Conservation (phyloP, 2,329 filamentous ascomycete species). For the Phoma herbarum region DNA sequence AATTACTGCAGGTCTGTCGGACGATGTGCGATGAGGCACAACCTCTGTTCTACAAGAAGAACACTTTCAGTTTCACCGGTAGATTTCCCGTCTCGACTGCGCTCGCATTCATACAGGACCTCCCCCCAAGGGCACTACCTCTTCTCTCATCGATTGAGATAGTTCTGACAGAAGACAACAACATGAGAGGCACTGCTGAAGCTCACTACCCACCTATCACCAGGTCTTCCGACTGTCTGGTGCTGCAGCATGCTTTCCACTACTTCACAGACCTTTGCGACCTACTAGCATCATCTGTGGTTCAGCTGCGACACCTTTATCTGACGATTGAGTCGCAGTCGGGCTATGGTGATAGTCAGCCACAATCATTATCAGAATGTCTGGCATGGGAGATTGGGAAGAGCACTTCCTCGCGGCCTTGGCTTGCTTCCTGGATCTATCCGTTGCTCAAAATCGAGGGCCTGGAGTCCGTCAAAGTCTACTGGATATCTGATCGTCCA, state of each 20-base stretch:
- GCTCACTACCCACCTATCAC: slow-evolving; percentile 27
- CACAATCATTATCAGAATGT: slow-evolving; percentile 21
- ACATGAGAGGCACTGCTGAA: slow-evolving; percentile 25
- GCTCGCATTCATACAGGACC: slow-evolving; percentile 35
- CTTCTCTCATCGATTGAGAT: slow-evolving; percentile 30
- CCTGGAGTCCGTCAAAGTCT: slow-evolving; percentile 26
- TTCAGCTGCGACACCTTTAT: slow-evolving; percentile 27
- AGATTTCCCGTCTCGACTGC: slow-evolving; percentile 36
- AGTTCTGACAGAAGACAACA: slow-evolving; percentile 30
- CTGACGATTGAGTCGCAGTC: slow-evolving; percentile 29
- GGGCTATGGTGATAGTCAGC: slow-evolving; percentile 14
- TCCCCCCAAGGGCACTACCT: slow-evolving; percentile 24
- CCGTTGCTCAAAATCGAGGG: slow-evolving; percentile 27
- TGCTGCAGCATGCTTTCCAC: slow-evolving; percentile 32
- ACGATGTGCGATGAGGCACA: slow-evolving; percentile 35
- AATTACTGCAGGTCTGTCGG: slow-evolving; percentile 31
- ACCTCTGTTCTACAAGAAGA: slow-evolving; percentile 35
- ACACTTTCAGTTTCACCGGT: slow-evolving; percentile 34
- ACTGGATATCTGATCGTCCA: slow-evolving; percentile 29
- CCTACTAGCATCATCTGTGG: slow-evolving; percentile 29
- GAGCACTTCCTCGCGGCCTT: slow-evolving; percentile 16
- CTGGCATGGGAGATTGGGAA: slow-evolving; percentile 23
- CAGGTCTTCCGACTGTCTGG: slow-evolving; percentile 28
- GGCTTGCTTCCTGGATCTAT: slow-evolving; percentile 29
- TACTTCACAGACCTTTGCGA: slow-evolving; percentile 36